A percentile compares a stretch with the other conserved stretches of the same genome.
These are phyloP conservation scores for Phialophora tarda DNA, from an alignment of 2,329 filamentous ascomycete species.

Conservation along the genomic window DNA sequence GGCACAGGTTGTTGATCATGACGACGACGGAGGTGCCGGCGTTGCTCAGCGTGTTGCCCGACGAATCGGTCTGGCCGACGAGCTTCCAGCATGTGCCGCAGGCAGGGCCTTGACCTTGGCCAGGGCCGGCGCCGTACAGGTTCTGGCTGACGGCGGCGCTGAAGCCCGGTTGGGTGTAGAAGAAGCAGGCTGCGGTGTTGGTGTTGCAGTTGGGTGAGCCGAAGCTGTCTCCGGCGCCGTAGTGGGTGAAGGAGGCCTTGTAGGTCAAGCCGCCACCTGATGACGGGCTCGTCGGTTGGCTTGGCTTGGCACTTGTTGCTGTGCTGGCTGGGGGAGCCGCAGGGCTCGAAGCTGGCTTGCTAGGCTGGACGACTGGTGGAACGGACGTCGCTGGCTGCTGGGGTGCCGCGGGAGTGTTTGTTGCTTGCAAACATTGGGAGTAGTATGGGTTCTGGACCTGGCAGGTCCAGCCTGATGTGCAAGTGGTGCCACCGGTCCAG, in stretches of 20 bases:
- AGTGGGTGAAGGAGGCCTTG: slow-evolving; percentile 46
- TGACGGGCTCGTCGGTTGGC: slow-evolving; percentile 23
- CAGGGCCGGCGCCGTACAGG: slow-evolving; percentile 47
- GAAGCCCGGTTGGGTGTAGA: slow-evolving; percentile 44
- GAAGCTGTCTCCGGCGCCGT: slow-evolving; percentile 44
- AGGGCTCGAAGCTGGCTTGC: slow-evolving; percentile 1
- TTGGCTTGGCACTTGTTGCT: slow-evolving; percentile 18
- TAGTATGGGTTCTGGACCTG: slow-evolving; percentile 45
- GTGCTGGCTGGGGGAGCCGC: slow-evolving; percentile 12
- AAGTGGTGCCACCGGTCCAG: slow-evolving; percentile 46
- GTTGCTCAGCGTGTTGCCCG: slow-evolving; percentile 36
- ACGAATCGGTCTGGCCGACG: slow-evolving; percentile 45
- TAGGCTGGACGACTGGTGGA: slow-evolving; percentile 11
- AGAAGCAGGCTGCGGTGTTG: slow-evolving; percentile 47
- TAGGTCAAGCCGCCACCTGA: slow-evolving; percentile 27
- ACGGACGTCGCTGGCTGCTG: slow-evolving; percentile 7
- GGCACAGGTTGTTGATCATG: slow-evolving; percentile 51
- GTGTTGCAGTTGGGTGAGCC: slow-evolving; percentile 47
- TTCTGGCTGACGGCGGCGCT: slow-evolving; percentile 49
- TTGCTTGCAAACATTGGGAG: slow-evolving; percentile 45
- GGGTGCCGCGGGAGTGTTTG: slow-evolving; percentile 8
- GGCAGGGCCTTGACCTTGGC: slow-evolving; percentile 47
- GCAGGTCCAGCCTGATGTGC: slow-evolving; percentile 46
- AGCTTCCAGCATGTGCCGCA: slow-evolving; percentile 51
- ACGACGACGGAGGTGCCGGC: slow-evolving; percentile 47